These are phyloP conservation scores for Talaromyces albobiverticillius DNA, from an alignment of 2,329 filamentous ascomycete species.

Conservation along the genomic window DNA sequence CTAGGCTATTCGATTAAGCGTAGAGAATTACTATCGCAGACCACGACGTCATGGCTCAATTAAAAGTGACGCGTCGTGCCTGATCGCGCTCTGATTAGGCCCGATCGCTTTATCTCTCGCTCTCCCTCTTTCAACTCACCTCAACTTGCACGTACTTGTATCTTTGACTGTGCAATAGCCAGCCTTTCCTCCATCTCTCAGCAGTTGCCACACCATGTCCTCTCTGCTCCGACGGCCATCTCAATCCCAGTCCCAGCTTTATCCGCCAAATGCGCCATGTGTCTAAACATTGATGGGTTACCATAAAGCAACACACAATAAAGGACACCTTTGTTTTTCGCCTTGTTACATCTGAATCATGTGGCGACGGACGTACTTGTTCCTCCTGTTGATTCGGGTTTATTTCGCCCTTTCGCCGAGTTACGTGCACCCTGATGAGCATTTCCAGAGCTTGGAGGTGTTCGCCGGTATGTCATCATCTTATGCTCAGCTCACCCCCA, in stretches of 20 bases:
- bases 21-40: too few relatives aligned
- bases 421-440: slow-evolving; percentile 97
- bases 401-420: slow-evolving; percentile 94
- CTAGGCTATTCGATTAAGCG: too few relatives aligned
- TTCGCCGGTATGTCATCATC: slow-evolving; percentile 83
- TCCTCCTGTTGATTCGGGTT: slow-evolving; percentile 80
- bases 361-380: slow-evolving; percentile 87
- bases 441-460: slow-evolving; percentile 97
- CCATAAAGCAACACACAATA: not conserved
- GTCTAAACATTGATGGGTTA: not conserved
- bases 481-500: not conserved
- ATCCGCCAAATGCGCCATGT: not conserved
- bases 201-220: not conserved
- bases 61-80: slow-evolving; percentile 1
- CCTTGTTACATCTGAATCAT: slow-evolving; percentile 56
- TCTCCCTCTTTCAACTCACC: not conserved
- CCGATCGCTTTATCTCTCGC: not conserved
- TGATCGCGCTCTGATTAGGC: slow-evolving; percentile 5
- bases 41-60: not conserved
- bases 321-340: not conserved
- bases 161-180: too few relatives aligned
- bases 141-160: too few relatives aligned
- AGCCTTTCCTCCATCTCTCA: too few relatives aligned
- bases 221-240: not conserved
- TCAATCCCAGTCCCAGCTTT: not conserved